Conservation (phyloP, 2,329 filamentous ascomycete genomes). For the Beauveria sp. region DNA sequence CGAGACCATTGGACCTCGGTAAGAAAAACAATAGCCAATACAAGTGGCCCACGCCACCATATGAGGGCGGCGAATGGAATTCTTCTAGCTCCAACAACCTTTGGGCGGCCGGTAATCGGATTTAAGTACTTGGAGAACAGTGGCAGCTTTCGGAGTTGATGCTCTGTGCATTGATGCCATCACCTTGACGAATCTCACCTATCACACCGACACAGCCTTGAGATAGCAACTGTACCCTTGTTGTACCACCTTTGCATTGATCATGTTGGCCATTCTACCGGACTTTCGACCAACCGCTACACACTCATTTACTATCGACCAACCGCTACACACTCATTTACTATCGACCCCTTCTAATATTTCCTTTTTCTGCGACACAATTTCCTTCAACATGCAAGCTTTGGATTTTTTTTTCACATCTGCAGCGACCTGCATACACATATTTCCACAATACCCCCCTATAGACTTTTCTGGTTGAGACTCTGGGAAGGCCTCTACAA, state of each 20-base stretch:
- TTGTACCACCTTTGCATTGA: not conserved
- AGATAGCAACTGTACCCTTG: not conserved
- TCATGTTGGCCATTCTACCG: not conserved
- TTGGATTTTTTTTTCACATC: constrained; percentile 3
- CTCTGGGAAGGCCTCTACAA: not conserved
- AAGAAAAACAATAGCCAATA: constrained; percentile 46
- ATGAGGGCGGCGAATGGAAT: constrained; percentile 90
- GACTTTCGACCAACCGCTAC: not conserved
- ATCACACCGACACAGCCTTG: not conserved
- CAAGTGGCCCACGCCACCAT: constrained; percentile 94
- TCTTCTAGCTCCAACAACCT: constrained; percentile 75
- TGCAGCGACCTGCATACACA: constrained; percentile 8
- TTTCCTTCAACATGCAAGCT: not conserved
- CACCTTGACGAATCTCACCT: not conserved
- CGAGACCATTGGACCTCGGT: constrained; percentile 64
- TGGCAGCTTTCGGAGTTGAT: not conserved
- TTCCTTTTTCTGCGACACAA: constrained; percentile 5
- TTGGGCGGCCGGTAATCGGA: constrained; percentile 61
- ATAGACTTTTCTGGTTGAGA: constrained; percentile 8
- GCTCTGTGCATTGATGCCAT: not conserved
- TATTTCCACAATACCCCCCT: constrained; percentile 9
- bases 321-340: constrained; percentile 10
- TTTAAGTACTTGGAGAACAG: constrained; percentile 30
- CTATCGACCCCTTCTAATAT: constrained; percentile 7
- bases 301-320: constrained; percentile 9